These are phyloP conservation scores for Asterochloris sp. DNA, from an alignment of 139 green algal species.

Conservation along the genomic window DNA sequence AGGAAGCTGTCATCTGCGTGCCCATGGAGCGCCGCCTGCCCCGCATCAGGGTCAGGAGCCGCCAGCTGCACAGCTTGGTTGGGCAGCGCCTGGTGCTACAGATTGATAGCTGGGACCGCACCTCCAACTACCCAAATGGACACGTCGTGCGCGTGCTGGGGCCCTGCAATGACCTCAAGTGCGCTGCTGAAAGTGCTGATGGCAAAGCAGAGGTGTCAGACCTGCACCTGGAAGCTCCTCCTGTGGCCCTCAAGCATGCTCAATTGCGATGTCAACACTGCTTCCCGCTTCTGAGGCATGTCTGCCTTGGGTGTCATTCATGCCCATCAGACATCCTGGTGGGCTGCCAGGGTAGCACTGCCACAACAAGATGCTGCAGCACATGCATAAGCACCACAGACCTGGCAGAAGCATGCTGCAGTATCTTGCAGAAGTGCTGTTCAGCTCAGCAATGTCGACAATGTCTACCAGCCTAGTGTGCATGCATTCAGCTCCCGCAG, in stretches of 20 bases:
- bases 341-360: too few relatives aligned
- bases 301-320: too few relatives aligned
- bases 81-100: slow-evolving; percentile 53
- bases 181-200: background rate
- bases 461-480: too few relatives aligned
- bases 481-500: too few relatives aligned
- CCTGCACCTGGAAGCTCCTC: too few relatives aligned
- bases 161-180: slow-evolving; percentile 33
- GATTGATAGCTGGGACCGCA: slow-evolving; percentile 37
- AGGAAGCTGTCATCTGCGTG: slow-evolving; percentile 37
- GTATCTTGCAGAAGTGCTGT: background rate
- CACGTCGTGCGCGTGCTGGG: slow-evolving; percentile 47
- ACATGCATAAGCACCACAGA: too few relatives aligned
- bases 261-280: too few relatives aligned
- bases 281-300: too few relatives aligned
- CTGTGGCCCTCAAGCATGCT: too few relatives aligned
- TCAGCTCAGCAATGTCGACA: background rate
- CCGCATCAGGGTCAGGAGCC: slow-evolving; percentile 32
- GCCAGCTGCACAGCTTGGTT: slow-evolving; percentile 23
- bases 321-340: too few relatives aligned
- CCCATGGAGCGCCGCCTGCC: slow-evolving; percentile 43
- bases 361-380: too few relatives aligned
- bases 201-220: background rate
- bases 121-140: slow-evolving; percentile 35
- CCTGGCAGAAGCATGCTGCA: background rate